Conservation (phyloP, 2,329 filamentous ascomycete genomes). For the Scytalidium lignicola region DNA sequence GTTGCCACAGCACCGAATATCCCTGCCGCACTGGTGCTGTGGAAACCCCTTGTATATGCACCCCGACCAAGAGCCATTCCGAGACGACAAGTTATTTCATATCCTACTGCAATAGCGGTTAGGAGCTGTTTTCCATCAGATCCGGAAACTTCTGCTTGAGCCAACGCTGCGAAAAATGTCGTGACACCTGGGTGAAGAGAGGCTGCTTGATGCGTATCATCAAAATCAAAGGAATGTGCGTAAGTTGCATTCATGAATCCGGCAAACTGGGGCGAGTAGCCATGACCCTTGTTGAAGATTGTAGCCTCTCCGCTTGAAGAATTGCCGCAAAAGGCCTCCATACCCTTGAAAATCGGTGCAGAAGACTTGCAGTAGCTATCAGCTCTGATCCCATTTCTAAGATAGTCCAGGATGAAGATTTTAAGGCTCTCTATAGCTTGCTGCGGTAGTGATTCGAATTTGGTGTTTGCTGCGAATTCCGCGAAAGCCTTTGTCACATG, state of each 20-base stretch:
- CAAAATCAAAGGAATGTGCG: slow-evolving; percentile 39
- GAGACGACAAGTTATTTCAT: not conserved
- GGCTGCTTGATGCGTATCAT: slow-evolving; percentile 37
- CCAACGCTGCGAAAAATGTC: slow-evolving; percentile 31
- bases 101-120: not conserved
- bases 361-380: not conserved
- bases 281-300: slow-evolving; percentile 29
- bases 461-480: slow-evolving; percentile 13
- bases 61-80: not conserved
- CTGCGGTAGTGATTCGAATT: slow-evolving; percentile 20
- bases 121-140: not conserved
- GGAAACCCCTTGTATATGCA: not conserved
- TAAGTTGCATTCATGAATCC: slow-evolving; percentile 37
- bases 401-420: not conserved
- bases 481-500: not conserved
- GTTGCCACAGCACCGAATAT: not conserved
- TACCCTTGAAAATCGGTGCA: slow-evolving; percentile 24
- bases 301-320: slow-evolving; percentile 20
- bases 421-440: slow-evolving; percentile 21
- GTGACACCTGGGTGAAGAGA: slow-evolving; percentile 37
- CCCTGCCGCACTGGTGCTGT: not conserved
- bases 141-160: slow-evolving; percentile 13
- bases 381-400: not conserved
- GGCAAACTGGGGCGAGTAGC: slow-evolving; percentile 33
- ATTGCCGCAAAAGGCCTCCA: slow-evolving; percentile 20